Evolutionary conservation across 352 stramenopile genomes (phyloP).

Genomic region (Plasmopara muralis): DNA sequence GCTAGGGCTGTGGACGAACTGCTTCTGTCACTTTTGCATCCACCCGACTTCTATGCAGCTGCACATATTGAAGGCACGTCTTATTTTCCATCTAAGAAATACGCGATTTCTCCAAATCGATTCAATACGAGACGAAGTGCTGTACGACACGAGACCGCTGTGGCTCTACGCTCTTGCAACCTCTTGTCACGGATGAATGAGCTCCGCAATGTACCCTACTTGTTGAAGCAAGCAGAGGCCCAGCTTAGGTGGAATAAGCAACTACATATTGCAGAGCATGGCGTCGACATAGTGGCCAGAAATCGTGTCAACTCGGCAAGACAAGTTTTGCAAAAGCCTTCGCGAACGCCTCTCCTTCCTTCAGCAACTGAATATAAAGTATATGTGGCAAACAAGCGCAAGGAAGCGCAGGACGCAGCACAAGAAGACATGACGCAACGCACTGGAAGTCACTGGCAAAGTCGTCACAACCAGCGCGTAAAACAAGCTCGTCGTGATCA

Average conservation of each 20-base stretch:
- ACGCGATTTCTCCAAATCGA: constrained; percentile 4
- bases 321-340: constrained; percentile 40
- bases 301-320: constrained; percentile 36
- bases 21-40: constrained; percentile 30
- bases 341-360: constrained; percentile 48
- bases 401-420: constrained; percentile 40
- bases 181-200: constrained; percentile 50
- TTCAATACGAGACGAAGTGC: constrained; percentile 41
- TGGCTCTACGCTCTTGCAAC: constrained; percentile 45
- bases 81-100: background rate
- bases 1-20: constrained; percentile 41
- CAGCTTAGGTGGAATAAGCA: constrained; percentile 31
- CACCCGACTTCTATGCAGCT: constrained; percentile 7
- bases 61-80: constrained; percentile 2
- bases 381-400: constrained; percentile 39
- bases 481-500: constrained; percentile 29
- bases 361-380: constrained; percentile 47
- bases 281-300: constrained; percentile 39
- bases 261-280: constrained; percentile 35
- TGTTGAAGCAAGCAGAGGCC: constrained; percentile 43
- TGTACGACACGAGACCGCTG: constrained; percentile 43
- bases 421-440: constrained; percentile 32
- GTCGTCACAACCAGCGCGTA: constrained; percentile 28
- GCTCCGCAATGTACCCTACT: constrained; percentile 41
- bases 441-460: constrained; percentile 51